Conservation (phyloP, 2,329 filamentous ascomycete genomes). For the Colletotrichum sp. region DNA sequence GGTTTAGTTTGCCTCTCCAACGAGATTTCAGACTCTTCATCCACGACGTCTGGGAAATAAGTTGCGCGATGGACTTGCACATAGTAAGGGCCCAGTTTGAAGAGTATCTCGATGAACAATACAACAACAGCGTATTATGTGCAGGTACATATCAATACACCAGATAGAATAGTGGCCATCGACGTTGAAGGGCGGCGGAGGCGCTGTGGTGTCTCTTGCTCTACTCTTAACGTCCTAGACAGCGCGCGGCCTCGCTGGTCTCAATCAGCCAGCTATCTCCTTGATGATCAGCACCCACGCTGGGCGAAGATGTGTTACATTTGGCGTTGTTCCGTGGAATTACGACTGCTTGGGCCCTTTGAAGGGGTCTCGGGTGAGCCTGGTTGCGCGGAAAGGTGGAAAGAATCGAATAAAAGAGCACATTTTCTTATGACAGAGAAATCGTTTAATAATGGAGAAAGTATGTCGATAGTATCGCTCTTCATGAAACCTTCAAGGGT, state of each 20-base stretch:
- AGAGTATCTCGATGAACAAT: background rate
- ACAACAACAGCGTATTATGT: background rate
- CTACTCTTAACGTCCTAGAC: background rate
- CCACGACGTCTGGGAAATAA: background rate
- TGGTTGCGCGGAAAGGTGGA: too few relatives aligned
- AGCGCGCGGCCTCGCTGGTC: background rate
- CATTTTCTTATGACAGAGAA: too few relatives aligned
- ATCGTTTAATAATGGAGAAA: too few relatives aligned
- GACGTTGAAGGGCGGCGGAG: background rate
- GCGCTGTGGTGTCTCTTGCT: background rate
- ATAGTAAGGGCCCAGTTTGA: background rate
- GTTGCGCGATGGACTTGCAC: background rate
- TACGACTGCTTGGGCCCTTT: background rate
- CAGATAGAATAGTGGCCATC: background rate
- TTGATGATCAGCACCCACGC: fast-evolving
- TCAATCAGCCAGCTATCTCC: background rate
- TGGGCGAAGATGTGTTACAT: background rate
- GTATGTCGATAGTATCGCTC: too few relatives aligned
- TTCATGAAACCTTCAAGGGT: too few relatives aligned
- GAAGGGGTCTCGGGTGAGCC: background rate
- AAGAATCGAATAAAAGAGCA: too few relatives aligned
- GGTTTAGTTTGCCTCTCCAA: background rate
- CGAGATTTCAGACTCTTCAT: background rate
- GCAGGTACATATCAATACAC: background rate
- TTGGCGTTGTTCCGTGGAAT: background rate